Conservation (phyloP, 805 yeast species). For the Spathaspora hagerdaliae region DNA sequence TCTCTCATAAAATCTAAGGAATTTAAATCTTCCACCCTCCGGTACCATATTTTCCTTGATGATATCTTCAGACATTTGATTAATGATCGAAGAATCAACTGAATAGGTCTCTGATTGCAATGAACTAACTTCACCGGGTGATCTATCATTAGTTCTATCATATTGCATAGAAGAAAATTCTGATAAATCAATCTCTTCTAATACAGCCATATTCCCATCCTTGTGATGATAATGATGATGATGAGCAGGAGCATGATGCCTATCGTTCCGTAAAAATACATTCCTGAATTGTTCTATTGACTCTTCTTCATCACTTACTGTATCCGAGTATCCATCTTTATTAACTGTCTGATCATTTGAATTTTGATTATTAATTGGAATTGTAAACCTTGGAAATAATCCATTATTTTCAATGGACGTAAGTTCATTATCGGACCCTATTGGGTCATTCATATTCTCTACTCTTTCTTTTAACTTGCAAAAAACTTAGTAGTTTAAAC, state of each 20-base stretch:
- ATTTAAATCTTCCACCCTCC: conserved; percentile 20
- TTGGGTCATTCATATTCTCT: neutral
- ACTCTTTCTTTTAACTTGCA: too few species aligned
- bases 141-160: neutral
- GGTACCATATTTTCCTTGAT: neutral
- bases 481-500: too few species aligned
- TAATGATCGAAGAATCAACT: conserved; percentile 22
- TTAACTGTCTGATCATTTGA: neutral
- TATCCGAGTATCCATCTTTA: neutral
- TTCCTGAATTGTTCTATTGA: conserved; percentile 2
- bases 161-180: neutral
- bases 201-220: neutral
- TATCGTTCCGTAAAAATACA: neutral
- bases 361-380: neutral
- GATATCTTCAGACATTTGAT: conserved; percentile 12
- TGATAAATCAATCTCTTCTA: conserved; percentile 2
- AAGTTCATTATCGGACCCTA: neutral
- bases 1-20: conserved; percentile 20
- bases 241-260: neutral
- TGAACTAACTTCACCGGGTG: neutral
- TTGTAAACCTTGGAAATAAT: neutral
- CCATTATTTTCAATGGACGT: neutral
- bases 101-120: conserved; percentile 9
- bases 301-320: neutral
- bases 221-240: neutral